A percentile compares a stretch with the other conserved stretches of the same genome.
These are phyloP conservation scores for Hordeum vulgare DNA, from an alignment of 176 grass and related monocot genomes.

Conservation along the genomic window MorexV3_pseudomolecules_assembly NC_058520.1:227490994-227491493, in stretches of 20 bases:
- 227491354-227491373: constrained; percentile 6
- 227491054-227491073: constrained; percentile 99
- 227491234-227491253: constrained; percentile 98
- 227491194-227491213: constrained; percentile 98
- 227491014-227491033: constrained; percentile 92
- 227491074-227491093: constrained; percentile 14
- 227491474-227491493: background rate
- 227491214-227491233: constrained; percentile 92
- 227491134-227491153: background rate
- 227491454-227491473: constrained; percentile 7
- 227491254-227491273: constrained; percentile 85
- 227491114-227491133: background rate
- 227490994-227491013: constrained; percentile 98
- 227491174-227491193: constrained; percentile 62
- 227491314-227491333: constrained; percentile 11
- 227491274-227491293: constrained; percentile 98
- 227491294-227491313: constrained; percentile 68
- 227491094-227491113: background rate
- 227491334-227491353: background rate
- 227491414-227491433: background rate
- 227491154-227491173: background rate
- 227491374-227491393: constrained; percentile 19
- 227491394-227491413: constrained; percentile 5
- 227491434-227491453: background rate
- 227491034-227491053: constrained; percentile 94